These are phyloP conservation scores for Hypomontagnella submonticulosa DNA, from an alignment of 495 filamentous ascomycete genomes.

Conservation along the genomic window DNA sequence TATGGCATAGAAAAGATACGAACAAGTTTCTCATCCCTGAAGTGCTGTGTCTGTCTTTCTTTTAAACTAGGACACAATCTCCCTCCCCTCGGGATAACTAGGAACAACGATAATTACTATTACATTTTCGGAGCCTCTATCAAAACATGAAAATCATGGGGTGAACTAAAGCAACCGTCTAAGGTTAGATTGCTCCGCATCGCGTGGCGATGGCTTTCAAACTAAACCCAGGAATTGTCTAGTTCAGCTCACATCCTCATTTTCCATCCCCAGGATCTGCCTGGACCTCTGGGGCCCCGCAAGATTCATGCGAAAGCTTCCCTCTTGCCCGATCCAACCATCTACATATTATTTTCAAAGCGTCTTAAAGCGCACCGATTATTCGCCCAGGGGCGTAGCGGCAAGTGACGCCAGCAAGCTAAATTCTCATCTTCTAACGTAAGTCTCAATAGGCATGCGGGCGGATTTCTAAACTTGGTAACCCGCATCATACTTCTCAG, in stretches of 20 bases:
- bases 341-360: conserved; percentile 3
- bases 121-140: conserved; percentile 13
- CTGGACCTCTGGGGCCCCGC: conserved; percentile 37
- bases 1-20: too few species aligned
- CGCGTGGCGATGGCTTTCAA: conserved; percentile 28
- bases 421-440: conserved; percentile 1
- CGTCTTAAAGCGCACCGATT: background rate
- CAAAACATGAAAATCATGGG: conserved; percentile 19
- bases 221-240: conserved; percentile 35
- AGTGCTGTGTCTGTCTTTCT: background rate
- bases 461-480: conserved; percentile 33
- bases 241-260: conserved; percentile 35
- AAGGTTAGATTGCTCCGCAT: conserved; percentile 41
- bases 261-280: conserved; percentile 30
- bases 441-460: background rate
- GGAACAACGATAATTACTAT: conserved; percentile 10
- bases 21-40: background rate
- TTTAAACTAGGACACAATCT: conserved; percentile 1
- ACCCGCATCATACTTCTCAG: conserved; percentile 26
- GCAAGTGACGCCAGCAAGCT: conserved; percentile 12
- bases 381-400: conserved; percentile 10
- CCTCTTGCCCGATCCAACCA: conserved; percentile 38
- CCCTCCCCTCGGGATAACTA: conserved; percentile 19
- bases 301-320: conserved; percentile 35
- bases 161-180: conserved; percentile 23